Conservation (phyloP, 202 grass and related monocot genomes). For the Digitaria exilis region DNA sequence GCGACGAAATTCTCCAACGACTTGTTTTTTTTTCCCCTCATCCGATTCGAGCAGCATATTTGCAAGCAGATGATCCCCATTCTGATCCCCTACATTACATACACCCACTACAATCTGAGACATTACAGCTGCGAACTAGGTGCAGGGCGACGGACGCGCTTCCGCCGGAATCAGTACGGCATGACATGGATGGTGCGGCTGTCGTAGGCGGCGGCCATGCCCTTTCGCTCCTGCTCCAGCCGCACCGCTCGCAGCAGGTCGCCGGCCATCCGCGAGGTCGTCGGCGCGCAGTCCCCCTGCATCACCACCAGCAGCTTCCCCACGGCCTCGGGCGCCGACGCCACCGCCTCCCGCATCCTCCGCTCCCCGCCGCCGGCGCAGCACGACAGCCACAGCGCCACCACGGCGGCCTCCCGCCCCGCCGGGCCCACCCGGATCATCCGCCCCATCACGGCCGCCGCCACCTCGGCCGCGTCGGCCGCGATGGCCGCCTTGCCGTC, state of each 20-base stretch:
- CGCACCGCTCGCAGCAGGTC: slow-evolving; percentile 70
- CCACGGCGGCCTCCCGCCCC: slow-evolving; percentile 79
- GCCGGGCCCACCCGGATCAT: slow-evolving; percentile 70
- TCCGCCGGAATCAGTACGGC: slow-evolving; percentile 56
- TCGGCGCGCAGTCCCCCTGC: slow-evolving; percentile 81
- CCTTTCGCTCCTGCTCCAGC: slow-evolving; percentile 59
- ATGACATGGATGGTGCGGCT: slow-evolving; percentile 90
- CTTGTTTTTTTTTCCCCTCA: neutral
- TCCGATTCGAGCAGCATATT: slow-evolving; percentile 18
- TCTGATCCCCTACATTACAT: slow-evolving; percentile 16
- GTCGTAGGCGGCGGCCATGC: slow-evolving; percentile 60
- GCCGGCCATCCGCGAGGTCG: slow-evolving; percentile 76
- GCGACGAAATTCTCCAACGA: neutral
- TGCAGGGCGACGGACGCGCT: neutral
- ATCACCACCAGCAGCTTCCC: slow-evolving; percentile 87
- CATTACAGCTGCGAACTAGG: slow-evolving; percentile 12
- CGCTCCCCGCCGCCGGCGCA: slow-evolving; percentile 58
- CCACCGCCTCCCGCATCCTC: slow-evolving; percentile 65
- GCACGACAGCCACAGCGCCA: slow-evolving; percentile 64
- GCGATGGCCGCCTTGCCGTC: slow-evolving; percentile 74
- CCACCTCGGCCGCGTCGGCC: slow-evolving; percentile 50
- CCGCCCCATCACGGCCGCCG: slow-evolving; percentile 61
- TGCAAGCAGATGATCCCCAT: slow-evolving; percentile 32
- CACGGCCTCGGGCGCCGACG: slow-evolving; percentile 51
- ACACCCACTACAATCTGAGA: neutral